Percentiles rank a stretch among this genome's conserved stretches.
phyloP scores from a whole-genome alignment of 345 rosid genomes.

The Citrus medica region DNA sequence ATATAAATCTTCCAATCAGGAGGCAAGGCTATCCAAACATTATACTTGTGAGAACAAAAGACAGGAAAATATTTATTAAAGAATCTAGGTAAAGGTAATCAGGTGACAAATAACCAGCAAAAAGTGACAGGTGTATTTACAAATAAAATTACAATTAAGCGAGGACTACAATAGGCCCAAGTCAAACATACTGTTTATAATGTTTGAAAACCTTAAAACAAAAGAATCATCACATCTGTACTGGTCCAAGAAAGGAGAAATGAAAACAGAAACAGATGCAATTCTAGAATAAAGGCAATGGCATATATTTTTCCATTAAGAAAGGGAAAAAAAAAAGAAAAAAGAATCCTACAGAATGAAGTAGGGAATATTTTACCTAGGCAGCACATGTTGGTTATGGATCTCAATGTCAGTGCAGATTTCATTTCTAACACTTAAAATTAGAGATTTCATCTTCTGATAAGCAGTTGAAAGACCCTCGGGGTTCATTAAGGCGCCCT shows the following conservation, averaged over 20 bases:
- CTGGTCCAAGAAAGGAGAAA: neutral
- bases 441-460: conserved; percentile 75
- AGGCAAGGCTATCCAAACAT: neutral
- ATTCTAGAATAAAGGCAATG: neutral
- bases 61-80: neutral
- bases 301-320: neutral
- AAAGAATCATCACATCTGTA: neutral
- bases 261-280: neutral
- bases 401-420: conserved; percentile 80
- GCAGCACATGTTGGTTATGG: conserved; percentile 70
- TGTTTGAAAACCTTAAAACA: neutral
- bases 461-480: conserved; percentile 54
- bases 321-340: neutral
- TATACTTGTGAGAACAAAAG: neutral
- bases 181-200: neutral
- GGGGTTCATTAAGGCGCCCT: conserved; percentile 43
- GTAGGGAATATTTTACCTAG: conserved; percentile 47
- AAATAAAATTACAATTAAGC: neutral
- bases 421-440: conserved; percentile 67
- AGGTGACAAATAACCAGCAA: neutral
- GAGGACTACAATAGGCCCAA: neutral
- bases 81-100: neutral
- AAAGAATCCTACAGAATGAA: neutral
- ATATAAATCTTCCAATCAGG: neutral
- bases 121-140: neutral